Evolutionary conservation across 495 filamentous ascomycete genomes (phyloP).

Genomic region (Penicillium longicatenatum): DNA sequence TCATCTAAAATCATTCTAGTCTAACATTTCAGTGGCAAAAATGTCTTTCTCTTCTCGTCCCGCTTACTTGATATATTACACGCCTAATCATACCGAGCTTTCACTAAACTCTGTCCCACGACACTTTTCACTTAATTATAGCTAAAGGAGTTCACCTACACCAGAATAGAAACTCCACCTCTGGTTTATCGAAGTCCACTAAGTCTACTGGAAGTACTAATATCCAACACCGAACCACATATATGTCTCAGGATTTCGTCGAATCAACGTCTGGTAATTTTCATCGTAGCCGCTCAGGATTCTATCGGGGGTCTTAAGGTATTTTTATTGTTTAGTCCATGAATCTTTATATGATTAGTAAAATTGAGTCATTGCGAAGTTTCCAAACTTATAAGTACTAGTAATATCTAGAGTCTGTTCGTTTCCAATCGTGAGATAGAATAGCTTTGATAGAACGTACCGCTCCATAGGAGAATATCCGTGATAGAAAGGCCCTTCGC

Average conservation of each 20-base stretch:
- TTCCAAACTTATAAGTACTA: neutral
- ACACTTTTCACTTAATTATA: neutral
- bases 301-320: constrained; percentile 1
- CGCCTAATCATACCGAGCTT: constrained; percentile 1
- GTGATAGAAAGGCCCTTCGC: too few relatives aligned
- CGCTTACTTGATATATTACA: constrained; percentile 1
- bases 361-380: neutral
- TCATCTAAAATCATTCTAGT: neutral
- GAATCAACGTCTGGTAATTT: constrained; percentile 2
- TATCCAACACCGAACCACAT: constrained; percentile 1
- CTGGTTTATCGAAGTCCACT: constrained; percentile 1
- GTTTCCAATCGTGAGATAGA: too few relatives aligned
- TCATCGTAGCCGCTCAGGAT: neutral
- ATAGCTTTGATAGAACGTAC: too few relatives aligned
- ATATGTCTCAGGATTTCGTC: constrained; percentile 2
- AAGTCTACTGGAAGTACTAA: neutral
- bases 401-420: neutral
- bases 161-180: constrained; percentile 1
- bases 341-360: constrained; percentile 1
- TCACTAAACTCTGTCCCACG: neutral
- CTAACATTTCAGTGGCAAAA: constrained; percentile 1
- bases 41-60: constrained; percentile 1
- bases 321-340: neutral
- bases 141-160: neutral
- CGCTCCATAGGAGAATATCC: too few relatives aligned